phyloP scores from a whole-genome alignment of 1,284 basidiomycete genomes.

The Ceratobasidium sp. region DNA sequence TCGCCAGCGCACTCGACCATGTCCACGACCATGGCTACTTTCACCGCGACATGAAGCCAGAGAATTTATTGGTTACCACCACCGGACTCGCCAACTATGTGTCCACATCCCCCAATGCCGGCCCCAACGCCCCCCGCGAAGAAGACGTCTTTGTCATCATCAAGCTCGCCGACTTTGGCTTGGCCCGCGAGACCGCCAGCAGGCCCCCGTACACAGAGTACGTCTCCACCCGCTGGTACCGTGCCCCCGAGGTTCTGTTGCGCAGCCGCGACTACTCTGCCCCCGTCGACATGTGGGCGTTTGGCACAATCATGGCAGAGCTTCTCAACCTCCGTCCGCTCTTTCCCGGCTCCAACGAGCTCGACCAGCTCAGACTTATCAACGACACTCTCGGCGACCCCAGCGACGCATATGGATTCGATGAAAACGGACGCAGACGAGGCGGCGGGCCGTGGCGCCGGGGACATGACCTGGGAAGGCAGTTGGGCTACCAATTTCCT shows the following conservation, averaged over 20 bases:
- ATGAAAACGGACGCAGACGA: constrained; percentile 68
- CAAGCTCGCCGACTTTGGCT: constrained; percentile 98
- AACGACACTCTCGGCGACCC: constrained; percentile 95
- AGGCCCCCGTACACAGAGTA: constrained; percentile 98
- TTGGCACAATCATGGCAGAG: constrained; percentile 98
- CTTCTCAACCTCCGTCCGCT: constrained; percentile 93
- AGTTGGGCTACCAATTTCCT: constrained; percentile 88
- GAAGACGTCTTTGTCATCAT: constrained; percentile 96
- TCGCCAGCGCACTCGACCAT: constrained; percentile 88
- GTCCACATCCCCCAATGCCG: constrained; percentile 68
- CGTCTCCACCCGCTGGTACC: constrained; percentile 98
- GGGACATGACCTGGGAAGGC: constrained; percentile 85
- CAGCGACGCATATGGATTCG: constrained; percentile 74
- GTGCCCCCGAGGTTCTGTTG: constrained; percentile 95
- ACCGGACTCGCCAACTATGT: constrained; percentile 95
- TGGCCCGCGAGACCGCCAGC: constrained; percentile 89
- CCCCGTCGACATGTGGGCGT: constrained; percentile 99
- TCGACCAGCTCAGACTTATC: constrained; percentile 92
- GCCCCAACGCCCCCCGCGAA: constrained; percentile 69
- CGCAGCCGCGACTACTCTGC: constrained; percentile 91
- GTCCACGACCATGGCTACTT: constrained; percentile 95
- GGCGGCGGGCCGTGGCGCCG: constrained; percentile 90
- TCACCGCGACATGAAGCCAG: constrained; percentile 99
- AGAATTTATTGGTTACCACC: constrained; percentile 99
- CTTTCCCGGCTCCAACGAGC: constrained; percentile 96